A percentile compares a stretch with the other conserved stretches of the same genome.
Conservation (phyloP, 768 basidiomycete genomes). For the Rhodotorula babjevae region DNA sequence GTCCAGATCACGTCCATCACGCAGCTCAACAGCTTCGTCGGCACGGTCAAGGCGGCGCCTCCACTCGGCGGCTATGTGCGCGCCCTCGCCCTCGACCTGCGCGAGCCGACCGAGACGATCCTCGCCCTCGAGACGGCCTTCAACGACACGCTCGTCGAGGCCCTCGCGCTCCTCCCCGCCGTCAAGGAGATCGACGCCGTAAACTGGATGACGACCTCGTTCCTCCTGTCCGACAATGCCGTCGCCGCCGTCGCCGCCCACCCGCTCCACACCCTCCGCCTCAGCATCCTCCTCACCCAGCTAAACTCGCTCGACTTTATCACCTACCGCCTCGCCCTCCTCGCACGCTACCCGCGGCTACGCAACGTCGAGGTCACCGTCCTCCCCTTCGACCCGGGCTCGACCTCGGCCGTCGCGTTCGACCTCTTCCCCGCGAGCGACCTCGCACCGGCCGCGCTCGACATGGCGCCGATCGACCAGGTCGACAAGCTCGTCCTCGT, state of each 20-base stretch:
- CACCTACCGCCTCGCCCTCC: constrained; percentile 18
- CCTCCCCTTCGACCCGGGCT: constrained; percentile 14
- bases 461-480: constrained; percentile 6
- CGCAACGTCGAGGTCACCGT: constrained; percentile 13
- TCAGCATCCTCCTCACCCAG: not conserved
- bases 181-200: constrained; percentile 7
- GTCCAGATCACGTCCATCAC: constrained; percentile 1
- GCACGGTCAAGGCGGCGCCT: not conserved
- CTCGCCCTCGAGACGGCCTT: constrained; percentile 7
- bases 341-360: not conserved
- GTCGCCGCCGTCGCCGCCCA: not conserved
- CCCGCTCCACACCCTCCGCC: not conserved
- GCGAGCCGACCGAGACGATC: constrained; percentile 11
- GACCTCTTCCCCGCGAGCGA: constrained; percentile 24
- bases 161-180: not conserved
- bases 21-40: not conserved
- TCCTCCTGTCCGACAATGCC: not conserved
- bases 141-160: not conserved
- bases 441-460: constrained; percentile 4
- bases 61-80: not conserved
- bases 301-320: constrained; percentile 21
- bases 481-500: constrained; percentile 3
- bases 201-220: constrained; percentile 13
- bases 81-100: not conserved
- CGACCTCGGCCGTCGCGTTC: constrained; percentile 7